A percentile compares a stretch with the other conserved stretches of the same genome.
Evolutionary conservation across 495 filamentous ascomycete genomes (phyloP).

Genomic region (Astrothelium subdiscretum): DNA sequence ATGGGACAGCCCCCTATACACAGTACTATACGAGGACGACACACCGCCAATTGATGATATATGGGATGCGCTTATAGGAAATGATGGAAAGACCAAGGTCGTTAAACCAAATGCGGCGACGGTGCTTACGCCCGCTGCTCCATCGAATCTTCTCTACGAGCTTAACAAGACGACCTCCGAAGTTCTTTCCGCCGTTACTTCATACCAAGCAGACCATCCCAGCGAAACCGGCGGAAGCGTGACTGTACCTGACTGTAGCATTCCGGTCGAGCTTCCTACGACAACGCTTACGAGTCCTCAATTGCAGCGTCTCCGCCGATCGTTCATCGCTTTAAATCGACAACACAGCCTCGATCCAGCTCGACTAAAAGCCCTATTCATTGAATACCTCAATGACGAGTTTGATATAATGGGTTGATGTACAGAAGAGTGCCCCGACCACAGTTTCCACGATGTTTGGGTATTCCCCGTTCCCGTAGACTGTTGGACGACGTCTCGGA

Average conservation of each 20-base stretch:
- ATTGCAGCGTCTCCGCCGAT: slow-evolving; percentile 70
- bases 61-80: slow-evolving; percentile 66
- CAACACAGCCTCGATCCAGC: slow-evolving; percentile 41
- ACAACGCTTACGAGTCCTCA: slow-evolving; percentile 43
- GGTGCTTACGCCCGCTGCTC: slow-evolving; percentile 54
- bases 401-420: slow-evolving; percentile 25
- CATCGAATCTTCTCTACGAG: slow-evolving; percentile 70
- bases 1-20: slow-evolving; percentile 93
- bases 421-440: neutral
- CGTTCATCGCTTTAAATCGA: slow-evolving; percentile 74
- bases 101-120: slow-evolving; percentile 75
- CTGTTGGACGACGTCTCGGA: too few species aligned
- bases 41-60: slow-evolving; percentile 55
- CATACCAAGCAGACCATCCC: slow-evolving; percentile 56
- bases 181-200: slow-evolving; percentile 61
- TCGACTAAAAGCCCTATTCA: slow-evolving; percentile 56
- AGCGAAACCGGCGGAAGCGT: slow-evolving; percentile 46
- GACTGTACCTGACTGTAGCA: slow-evolving; percentile 19
- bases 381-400: slow-evolving; percentile 60
- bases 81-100: slow-evolving; percentile 36
- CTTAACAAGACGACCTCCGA: slow-evolving; percentile 78
- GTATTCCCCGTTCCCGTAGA: too few species aligned
- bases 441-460: neutral
- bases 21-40: slow-evolving; percentile 68
- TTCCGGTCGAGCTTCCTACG: slow-evolving; percentile 26